Conservation (phyloP, 2,329 filamentous ascomycete genomes). For the Parastagonospora nodorum region DNA sequence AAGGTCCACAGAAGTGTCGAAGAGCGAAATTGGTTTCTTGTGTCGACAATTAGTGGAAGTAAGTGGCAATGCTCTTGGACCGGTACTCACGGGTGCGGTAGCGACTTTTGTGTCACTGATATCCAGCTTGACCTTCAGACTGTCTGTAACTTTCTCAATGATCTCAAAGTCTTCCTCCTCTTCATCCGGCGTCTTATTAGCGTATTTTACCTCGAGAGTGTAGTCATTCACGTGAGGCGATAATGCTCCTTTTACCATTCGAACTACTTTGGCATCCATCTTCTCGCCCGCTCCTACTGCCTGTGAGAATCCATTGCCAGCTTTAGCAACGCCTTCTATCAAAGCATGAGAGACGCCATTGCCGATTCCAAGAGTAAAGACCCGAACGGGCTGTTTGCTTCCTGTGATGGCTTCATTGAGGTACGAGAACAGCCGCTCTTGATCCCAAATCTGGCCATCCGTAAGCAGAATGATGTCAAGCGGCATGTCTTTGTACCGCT, state of each 20-base stretch:
- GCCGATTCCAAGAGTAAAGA: slow-evolving; percentile 65
- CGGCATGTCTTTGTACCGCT: slow-evolving; percentile 52
- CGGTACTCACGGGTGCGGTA: slow-evolving; percentile 7
- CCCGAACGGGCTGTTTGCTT: slow-evolving; percentile 53
- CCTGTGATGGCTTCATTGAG: slow-evolving; percentile 52
- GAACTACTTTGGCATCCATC: slow-evolving; percentile 70
- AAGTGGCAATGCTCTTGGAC: background rate
- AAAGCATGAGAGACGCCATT: slow-evolving; percentile 59
- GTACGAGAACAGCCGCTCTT: slow-evolving; percentile 54
- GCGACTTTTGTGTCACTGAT: slow-evolving; percentile 17
- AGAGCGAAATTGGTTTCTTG: slow-evolving; percentile 63
- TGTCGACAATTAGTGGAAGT: slow-evolving; percentile 16
- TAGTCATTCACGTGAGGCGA: slow-evolving; percentile 70
- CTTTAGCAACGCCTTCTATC: slow-evolving; percentile 63
- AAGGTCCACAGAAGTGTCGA: slow-evolving; percentile 56
- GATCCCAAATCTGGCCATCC: slow-evolving; percentile 60
- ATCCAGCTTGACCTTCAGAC: slow-evolving; percentile 49
- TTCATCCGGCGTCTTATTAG: slow-evolving; percentile 14
- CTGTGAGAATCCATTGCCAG: slow-evolving; percentile 65
- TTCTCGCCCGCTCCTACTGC: slow-evolving; percentile 66
- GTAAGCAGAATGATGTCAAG: slow-evolving; percentile 62
- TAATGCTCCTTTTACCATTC: slow-evolving; percentile 75
- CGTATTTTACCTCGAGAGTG: slow-evolving; percentile 66
- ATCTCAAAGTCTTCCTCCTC: slow-evolving; percentile 64
- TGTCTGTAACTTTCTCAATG: slow-evolving; percentile 62